Evolutionary conservation across 140 eudicot species (phyloP).

Genomic region (Bidens hawaiensis): DNA sequence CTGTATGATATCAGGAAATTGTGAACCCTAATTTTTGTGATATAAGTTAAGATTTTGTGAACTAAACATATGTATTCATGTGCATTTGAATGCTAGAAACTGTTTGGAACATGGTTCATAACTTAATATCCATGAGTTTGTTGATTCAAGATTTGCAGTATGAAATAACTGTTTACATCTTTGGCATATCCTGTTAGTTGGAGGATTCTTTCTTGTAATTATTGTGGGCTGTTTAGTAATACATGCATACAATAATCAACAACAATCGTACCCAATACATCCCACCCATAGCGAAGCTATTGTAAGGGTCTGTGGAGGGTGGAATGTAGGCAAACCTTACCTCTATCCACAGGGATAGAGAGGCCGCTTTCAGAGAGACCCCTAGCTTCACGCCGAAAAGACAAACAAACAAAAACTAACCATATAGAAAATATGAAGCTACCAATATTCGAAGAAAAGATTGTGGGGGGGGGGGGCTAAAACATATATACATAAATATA

Average conservation of each 20-base stretch:
- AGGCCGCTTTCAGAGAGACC: too few relatives aligned
- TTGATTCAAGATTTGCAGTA: conserved; percentile 1
- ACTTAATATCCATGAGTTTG: neutral
- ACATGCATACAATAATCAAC: neutral
- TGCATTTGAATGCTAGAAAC: conserved; percentile 10
- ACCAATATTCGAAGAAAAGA: too few relatives aligned
- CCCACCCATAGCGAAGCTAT: too few relatives aligned
- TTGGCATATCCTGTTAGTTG: neutral
- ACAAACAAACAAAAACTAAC: too few relatives aligned
- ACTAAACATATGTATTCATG: neutral
- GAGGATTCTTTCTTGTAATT: neutral
- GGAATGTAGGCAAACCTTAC: too few relatives aligned
- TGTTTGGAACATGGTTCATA: conserved; percentile 2
- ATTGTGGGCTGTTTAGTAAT: neutral
- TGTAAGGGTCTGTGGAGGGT: too few relatives aligned
- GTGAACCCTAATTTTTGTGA: conserved; percentile 9
- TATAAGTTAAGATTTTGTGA: conserved; percentile 1
- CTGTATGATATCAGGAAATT: neutral
- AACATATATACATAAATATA: too few relatives aligned
- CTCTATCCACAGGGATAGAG: too few relatives aligned
- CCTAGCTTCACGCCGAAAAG: too few relatives aligned
- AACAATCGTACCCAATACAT: too few relatives aligned
- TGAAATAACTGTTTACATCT: neutral
- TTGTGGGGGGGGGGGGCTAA: too few relatives aligned
- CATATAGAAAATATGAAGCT: too few relatives aligned